Evolutionary conservation across 148 eudicot genomes (phyloP).

Genomic region (Gaultheria prostrata): DNA sequence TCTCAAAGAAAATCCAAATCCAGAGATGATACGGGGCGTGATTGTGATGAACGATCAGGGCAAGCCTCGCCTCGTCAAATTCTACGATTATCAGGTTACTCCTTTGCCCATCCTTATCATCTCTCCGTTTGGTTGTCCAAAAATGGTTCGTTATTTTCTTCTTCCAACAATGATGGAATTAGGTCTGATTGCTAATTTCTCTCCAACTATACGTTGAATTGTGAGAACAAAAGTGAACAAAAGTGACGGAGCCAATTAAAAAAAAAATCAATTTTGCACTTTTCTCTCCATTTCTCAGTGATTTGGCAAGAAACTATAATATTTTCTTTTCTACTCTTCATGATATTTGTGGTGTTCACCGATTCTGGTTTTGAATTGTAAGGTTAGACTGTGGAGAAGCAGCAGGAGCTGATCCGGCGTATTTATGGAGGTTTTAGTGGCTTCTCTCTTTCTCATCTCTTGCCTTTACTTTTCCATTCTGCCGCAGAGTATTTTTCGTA

Average conservation of each 20-base stretch:
- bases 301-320: no score
- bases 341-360: not conserved
- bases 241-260: no score
- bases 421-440: conserved; percentile 49
- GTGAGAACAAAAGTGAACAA: no score
- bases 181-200: not conserved
- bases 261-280: no score
- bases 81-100: conserved; percentile 47
- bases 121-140: not conserved
- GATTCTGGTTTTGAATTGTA: conserved; percentile 12
- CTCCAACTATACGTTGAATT: not conserved
- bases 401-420: conserved; percentile 68
- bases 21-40: conserved; percentile 49
- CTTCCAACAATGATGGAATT: not conserved
- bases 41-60: conserved; percentile 61
- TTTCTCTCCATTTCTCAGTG: no score
- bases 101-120: not conserved
- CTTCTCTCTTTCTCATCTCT: not conserved
- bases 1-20: not conserved
- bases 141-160: not conserved
- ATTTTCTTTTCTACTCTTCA: not conserved
- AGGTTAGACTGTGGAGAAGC: conserved; percentile 68
- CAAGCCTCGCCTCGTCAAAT: conserved; percentile 64
- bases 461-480: not conserved
- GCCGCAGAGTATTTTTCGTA: not conserved